These are phyloP conservation scores for Boletus barrowsii DNA, from an alignment of 768 basidiomycete species.

Conservation along the genomic window DNA sequence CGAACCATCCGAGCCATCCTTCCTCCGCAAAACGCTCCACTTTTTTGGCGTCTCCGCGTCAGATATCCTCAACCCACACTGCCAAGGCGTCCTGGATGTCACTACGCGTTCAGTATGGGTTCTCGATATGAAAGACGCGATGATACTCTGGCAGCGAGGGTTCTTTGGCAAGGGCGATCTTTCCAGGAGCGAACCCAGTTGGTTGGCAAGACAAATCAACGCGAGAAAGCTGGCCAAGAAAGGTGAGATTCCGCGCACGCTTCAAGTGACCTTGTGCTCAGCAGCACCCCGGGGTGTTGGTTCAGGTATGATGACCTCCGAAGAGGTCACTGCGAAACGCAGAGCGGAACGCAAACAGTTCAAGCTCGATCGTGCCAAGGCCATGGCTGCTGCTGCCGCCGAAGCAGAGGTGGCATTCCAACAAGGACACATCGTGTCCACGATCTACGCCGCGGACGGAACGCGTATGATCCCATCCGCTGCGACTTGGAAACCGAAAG, in stretches of 20 bases:
- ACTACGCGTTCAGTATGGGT: slow-evolving; percentile 90
- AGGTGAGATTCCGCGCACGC: slow-evolving; percentile 37
- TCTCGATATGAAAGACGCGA: slow-evolving; percentile 55
- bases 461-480: slow-evolving; percentile 64
- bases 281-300: not conserved
- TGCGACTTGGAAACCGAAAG: slow-evolving; percentile 70
- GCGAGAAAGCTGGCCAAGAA: slow-evolving; percentile 49
- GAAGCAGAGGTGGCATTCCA: slow-evolving; percentile 77
- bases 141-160: slow-evolving; percentile 80
- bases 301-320: slow-evolving; percentile 58
- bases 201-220: slow-evolving; percentile 80
- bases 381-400: slow-evolving; percentile 77
- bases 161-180: slow-evolving; percentile 98
- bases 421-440: slow-evolving; percentile 63
- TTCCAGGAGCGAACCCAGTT: slow-evolving; percentile 92
- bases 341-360: slow-evolving; percentile 87
- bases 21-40: slow-evolving; percentile 45
- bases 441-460: slow-evolving; percentile 51
- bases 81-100: slow-evolving; percentile 73
- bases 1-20: slow-evolving; percentile 38
- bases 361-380: slow-evolving; percentile 87
- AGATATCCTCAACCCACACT: slow-evolving; percentile 67
- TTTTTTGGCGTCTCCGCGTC: slow-evolving; percentile 57
- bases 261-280: not conserved
- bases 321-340: slow-evolving; percentile 87